phyloP scores from a whole-genome alignment of 352 stramenopile genomes.

The Phytopythium helicoides region DNA sequence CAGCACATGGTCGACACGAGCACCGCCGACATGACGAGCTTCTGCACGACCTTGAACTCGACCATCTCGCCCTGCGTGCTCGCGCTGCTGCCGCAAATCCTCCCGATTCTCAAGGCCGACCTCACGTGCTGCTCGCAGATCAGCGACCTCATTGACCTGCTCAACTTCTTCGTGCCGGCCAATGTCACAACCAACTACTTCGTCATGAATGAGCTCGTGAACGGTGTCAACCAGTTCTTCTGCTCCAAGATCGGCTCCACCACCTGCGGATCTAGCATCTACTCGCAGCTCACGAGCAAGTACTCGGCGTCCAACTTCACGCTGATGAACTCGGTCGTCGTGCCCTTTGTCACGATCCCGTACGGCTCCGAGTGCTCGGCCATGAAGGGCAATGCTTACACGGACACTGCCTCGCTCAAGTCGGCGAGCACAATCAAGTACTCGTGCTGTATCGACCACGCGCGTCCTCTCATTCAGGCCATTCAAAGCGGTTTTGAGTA shows the following conservation, averaged over 20 bases:
- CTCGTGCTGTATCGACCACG: conserved; percentile 38
- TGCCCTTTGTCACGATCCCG: conserved; percentile 45
- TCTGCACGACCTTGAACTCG: conserved; percentile 39
- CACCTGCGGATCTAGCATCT: conserved; percentile 38
- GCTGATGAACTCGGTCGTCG: conserved; percentile 38
- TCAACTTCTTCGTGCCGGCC: conserved; percentile 41
- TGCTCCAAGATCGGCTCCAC: conserved; percentile 30
- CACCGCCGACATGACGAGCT: conserved; percentile 28
- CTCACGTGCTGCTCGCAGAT: conserved; percentile 43
- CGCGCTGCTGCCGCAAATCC: conserved; percentile 31
- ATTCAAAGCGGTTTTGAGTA: conserved; percentile 35
- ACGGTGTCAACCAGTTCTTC: conserved; percentile 47
- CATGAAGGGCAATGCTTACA: conserved; percentile 34
- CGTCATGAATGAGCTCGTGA: conserved; percentile 39
- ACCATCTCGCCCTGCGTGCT: conserved; percentile 35
- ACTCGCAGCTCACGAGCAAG: conserved; percentile 38
- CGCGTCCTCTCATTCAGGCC: conserved; percentile 40
- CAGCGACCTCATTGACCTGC: conserved; percentile 40
- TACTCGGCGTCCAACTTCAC: conserved; percentile 34
- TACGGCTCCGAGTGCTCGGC: conserved; percentile 32
- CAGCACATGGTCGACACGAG: conserved; percentile 37
- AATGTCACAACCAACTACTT: conserved; percentile 36
- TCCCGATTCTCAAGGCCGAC: conserved; percentile 33
- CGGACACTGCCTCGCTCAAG: conserved; percentile 30
- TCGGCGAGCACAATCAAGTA: conserved; percentile 37